phyloP scores from a whole-genome alignment of 1,139 yeast species.

The Zygotorulaspora mrakii region DNA sequence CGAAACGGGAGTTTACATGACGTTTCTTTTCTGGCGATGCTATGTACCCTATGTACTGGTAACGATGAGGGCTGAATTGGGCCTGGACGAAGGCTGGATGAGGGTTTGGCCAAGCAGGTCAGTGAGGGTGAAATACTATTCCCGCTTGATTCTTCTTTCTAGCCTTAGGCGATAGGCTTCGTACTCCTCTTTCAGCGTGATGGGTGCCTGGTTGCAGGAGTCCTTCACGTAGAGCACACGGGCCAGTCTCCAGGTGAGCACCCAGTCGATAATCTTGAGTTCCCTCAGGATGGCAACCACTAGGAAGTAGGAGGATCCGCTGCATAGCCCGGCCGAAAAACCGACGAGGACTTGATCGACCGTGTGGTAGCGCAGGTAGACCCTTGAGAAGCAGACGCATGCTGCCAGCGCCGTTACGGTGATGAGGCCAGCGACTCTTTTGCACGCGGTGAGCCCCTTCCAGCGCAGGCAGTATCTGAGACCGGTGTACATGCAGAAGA shows the following conservation, averaged over 20 bases:
- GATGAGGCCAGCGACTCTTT: slow-evolving; percentile 32
- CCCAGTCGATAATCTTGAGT: slow-evolving; percentile 57
- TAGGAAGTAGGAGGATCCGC: slow-evolving; percentile 59
- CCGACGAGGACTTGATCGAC: slow-evolving; percentile 73
- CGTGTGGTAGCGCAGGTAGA: slow-evolving; percentile 76
- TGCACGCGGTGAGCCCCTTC: slow-evolving; percentile 36
- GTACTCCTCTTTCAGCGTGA: slow-evolving; percentile 37
- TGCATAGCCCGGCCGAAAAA: slow-evolving; percentile 52
- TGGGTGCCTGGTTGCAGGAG: slow-evolving; percentile 45
- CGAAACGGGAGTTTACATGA: too few species aligned
- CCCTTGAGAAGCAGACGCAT: slow-evolving; percentile 69
- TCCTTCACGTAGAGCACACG: slow-evolving; percentile 54
- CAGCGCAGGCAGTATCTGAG: slow-evolving; percentile 48
- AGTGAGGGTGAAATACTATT: too few species aligned
- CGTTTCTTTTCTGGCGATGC: too few species aligned
- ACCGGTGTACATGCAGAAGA: slow-evolving; percentile 61
- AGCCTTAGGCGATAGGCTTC: slow-evolving; percentile 32
- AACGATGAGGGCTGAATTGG: too few species aligned
- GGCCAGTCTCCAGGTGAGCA: slow-evolving; percentile 48
- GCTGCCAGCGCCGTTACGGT: slow-evolving; percentile 36
- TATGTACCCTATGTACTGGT: too few species aligned
- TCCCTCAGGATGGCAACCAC: slow-evolving; percentile 53
- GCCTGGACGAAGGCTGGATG: too few species aligned
- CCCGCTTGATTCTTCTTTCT: slow-evolving; percentile 4
- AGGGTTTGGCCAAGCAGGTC: too few species aligned